Conservation (phyloP, 2,329 filamentous ascomycete genomes). For the Fusarium phyllophilum region DNA sequence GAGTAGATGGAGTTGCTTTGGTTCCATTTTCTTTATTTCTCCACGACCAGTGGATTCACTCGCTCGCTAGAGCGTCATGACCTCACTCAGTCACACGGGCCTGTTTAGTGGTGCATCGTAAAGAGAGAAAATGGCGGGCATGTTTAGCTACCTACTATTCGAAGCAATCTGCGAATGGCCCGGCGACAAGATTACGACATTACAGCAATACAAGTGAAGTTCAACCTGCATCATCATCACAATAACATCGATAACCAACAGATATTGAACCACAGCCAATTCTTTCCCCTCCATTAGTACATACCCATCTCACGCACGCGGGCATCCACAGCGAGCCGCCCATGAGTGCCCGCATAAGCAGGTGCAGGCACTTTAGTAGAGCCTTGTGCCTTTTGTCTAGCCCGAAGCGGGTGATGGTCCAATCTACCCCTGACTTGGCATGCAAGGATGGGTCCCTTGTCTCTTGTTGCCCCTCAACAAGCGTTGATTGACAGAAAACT, state of each 20-base stretch:
- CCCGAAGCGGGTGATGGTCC: slow-evolving; percentile 21
- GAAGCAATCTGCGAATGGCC: not conserved
- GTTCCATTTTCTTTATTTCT: slow-evolving; percentile 20
- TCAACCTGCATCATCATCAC: not conserved
- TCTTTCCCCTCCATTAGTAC: slow-evolving; percentile 17
- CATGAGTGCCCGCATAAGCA: slow-evolving; percentile 34
- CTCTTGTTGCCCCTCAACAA: slow-evolving; percentile 21
- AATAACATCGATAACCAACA: not conserved
- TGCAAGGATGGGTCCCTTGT: slow-evolving; percentile 17
- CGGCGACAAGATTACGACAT: not conserved
- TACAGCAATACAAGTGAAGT: not conserved
- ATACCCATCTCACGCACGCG: slow-evolving; percentile 11
- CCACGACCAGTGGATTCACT: slow-evolving; percentile 9
- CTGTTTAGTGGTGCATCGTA: not conserved
- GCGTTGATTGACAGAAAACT: slow-evolving; percentile 13
- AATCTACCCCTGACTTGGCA: slow-evolving; percentile 41
- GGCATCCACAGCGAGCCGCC: slow-evolving; percentile 34
- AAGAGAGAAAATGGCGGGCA: not conserved
- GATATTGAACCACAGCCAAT: slow-evolving; percentile 2
- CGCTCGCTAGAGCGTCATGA: slow-evolving; percentile 31
- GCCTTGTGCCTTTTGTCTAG: slow-evolving; percentile 27
- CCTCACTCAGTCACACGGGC: slow-evolving; percentile 29
- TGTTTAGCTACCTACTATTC: not conserved
- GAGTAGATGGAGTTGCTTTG: slow-evolving; percentile 23
- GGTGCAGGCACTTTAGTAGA: slow-evolving; percentile 44